Conservation (phyloP, 768 basidiomycete genomes). For the Sporobolomyces roseus region DNA sequence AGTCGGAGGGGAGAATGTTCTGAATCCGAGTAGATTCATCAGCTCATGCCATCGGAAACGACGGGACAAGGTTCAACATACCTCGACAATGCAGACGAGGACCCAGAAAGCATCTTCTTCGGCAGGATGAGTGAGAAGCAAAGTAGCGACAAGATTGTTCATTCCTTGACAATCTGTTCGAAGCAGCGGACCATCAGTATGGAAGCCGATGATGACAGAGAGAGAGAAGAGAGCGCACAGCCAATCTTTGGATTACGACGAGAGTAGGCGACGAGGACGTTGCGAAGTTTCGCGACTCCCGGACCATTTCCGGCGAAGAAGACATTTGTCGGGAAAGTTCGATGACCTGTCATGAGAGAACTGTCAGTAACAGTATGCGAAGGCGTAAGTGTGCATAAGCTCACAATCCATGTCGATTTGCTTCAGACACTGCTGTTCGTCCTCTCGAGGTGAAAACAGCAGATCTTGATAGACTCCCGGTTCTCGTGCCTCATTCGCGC, state of each 20-base stretch:
- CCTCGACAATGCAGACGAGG: constrained; percentile 77
- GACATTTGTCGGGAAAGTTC: constrained; percentile 51
- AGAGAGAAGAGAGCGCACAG: constrained; percentile 46
- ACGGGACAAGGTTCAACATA: background rate
- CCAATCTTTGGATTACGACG: constrained; percentile 88
- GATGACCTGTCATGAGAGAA: constrained; percentile 45
- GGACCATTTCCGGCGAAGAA: constrained; percentile 97
- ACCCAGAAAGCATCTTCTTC: constrained; percentile 99
- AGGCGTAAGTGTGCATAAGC: background rate
- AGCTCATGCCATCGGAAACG: background rate
- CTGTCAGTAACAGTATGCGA: background rate
- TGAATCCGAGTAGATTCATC: background rate
- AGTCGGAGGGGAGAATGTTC: constrained; percentile 80
- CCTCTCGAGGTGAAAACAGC: constrained; percentile 53
- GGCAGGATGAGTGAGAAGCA: constrained; percentile 84
- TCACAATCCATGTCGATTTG: constrained; percentile 88
- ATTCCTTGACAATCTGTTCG: constrained; percentile 57
- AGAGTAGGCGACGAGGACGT: constrained; percentile 87
- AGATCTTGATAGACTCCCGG: constrained; percentile 86
- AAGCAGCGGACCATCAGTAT: background rate
- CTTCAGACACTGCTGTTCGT: constrained; percentile 49
- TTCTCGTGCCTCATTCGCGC: constrained; percentile 83
- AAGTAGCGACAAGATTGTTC: constrained; percentile 91
- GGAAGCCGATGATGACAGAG: no score
- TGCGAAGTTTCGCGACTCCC: constrained; percentile 83